A percentile compares a stretch with the other conserved stretches of the same genome.
These are phyloP conservation scores for Eucalyptus tenuipes DNA, from an alignment of 345 rosid genomes.

Conservation along the genomic window DNA sequence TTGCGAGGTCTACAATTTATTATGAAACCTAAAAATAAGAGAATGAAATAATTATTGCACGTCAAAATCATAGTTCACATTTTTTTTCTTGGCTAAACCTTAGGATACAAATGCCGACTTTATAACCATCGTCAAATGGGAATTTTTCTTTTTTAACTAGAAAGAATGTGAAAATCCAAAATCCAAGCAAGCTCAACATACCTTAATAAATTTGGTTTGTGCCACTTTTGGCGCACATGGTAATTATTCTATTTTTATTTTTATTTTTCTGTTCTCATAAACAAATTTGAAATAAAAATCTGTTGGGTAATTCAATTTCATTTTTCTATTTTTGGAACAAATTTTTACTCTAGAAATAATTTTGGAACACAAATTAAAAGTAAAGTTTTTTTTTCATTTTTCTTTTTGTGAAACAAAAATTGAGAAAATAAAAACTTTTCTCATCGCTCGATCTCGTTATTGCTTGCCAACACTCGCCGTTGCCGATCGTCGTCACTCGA, in stretches of 20 bases:
- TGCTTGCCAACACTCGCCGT: rapidly evolving
- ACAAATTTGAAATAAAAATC: too few relatives aligned
- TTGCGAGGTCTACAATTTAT: not conserved
- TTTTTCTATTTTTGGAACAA: too few relatives aligned
- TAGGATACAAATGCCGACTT: not conserved
- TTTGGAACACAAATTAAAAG: too few relatives aligned
- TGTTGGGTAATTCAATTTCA: too few relatives aligned
- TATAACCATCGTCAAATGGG: not conserved
- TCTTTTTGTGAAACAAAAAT: too few relatives aligned
- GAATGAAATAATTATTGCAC: not conserved
- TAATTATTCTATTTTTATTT: too few relatives aligned
- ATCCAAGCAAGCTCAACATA: not conserved
- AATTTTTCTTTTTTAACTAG: not conserved
- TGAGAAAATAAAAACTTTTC: too few relatives aligned
- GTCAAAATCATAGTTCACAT: not conserved
- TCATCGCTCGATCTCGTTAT: rapidly evolving
- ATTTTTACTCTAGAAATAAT: too few relatives aligned
- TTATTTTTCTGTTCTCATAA: too few relatives aligned
- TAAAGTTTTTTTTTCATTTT: too few relatives aligned
- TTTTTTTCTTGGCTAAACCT: not conserved
- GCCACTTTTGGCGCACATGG: not conserved
- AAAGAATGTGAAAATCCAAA: not conserved
- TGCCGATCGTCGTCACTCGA: rapidly evolving
- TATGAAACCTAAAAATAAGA: not conserved
- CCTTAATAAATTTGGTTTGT: not conserved